Percentiles rank a stretch among this genome's conserved stretches.
phyloP scores from a whole-genome alignment of 345 rosid genomes.

The Salix arbutifolia region DNA sequence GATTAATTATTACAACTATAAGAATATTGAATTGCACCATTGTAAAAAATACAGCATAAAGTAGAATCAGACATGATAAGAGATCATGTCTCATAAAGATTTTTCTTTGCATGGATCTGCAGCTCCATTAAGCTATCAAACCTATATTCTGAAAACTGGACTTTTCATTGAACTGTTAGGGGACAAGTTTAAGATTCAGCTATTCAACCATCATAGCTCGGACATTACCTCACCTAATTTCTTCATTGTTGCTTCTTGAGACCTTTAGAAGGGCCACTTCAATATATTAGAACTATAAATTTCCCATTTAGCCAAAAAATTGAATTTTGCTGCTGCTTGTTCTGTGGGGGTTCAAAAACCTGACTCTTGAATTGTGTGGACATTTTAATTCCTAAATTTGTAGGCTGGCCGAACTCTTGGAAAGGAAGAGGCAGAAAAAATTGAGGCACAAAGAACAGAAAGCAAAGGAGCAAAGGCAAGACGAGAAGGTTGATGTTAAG shows the following conservation, averaged over 20 bases:
- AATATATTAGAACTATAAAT: not conserved
- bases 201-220: not conserved
- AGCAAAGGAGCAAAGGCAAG: constrained; percentile 61
- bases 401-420: constrained; percentile 76
- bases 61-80: not conserved
- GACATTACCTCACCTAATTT: not conserved
- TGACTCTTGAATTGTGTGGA: not conserved
- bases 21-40: not conserved
- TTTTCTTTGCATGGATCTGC: not conserved
- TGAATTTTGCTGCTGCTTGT: not conserved
- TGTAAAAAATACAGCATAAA: not conserved
- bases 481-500: constrained; percentile 31
- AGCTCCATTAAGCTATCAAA: not conserved
- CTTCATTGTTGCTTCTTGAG: not conserved
- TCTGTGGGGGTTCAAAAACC: not conserved
- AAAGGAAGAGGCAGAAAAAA: constrained; percentile 77
- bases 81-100: not conserved
- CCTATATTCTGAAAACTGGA: not conserved
- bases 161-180: not conserved
- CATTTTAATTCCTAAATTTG: constrained; percentile 11
- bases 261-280: not conserved
- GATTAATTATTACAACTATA: not conserved
- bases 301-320: not conserved
- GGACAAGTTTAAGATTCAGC: not conserved
- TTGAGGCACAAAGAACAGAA: constrained; percentile 80